Evolutionary conservation across 768 basidiomycete species (phyloP).

Genomic region (Xerocomellus dryophilus): DNA sequence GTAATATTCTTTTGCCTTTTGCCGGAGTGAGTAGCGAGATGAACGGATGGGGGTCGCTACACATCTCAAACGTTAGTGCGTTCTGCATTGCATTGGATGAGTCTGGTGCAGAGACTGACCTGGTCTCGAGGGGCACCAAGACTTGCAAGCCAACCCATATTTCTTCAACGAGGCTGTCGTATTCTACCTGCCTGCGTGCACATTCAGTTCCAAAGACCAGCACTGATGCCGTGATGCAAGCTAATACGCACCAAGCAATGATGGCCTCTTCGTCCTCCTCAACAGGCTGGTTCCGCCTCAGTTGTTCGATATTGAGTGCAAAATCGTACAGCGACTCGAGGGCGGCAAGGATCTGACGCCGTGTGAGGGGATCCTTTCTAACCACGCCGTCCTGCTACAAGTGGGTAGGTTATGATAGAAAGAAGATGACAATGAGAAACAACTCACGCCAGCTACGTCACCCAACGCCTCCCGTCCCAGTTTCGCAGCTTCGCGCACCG

Average conservation of each 20-base stretch:
- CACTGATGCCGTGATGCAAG: not conserved
- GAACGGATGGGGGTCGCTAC: slow-evolving; percentile 92
- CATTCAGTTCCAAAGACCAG: slow-evolving; percentile 1
- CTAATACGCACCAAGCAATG: slow-evolving; percentile 43
- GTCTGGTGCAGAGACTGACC: slow-evolving; percentile 44
- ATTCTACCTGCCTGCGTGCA: slow-evolving; percentile 52
- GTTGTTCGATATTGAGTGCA: slow-evolving; percentile 80
- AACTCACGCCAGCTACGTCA: slow-evolving; percentile 49
- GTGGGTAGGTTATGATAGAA: not conserved
- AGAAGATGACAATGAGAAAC: not conserved
- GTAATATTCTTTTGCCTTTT: slow-evolving; percentile 92
- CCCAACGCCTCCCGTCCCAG: slow-evolving; percentile 72
- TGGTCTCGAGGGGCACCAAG: slow-evolving; percentile 91
- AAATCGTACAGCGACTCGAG: slow-evolving; percentile 85
- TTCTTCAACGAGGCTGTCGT: slow-evolving; percentile 56
- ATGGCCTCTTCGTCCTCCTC: slow-evolving; percentile 45
- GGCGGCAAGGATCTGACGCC: slow-evolving; percentile 71
- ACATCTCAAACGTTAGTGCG: not conserved
- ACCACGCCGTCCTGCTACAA: slow-evolving; percentile 59
- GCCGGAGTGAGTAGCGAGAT: slow-evolving; percentile 82
- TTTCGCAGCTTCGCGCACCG: slow-evolving; percentile 71
- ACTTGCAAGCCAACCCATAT: slow-evolving; percentile 83
- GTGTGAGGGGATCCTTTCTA: slow-evolving; percentile 69
- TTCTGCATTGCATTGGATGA: not conserved
- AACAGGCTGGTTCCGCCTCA: slow-evolving; percentile 72